Base-by-base conservation (phyloP, 805 yeast genomes). In the Trichomonascus vanleenenianus region DNA sequence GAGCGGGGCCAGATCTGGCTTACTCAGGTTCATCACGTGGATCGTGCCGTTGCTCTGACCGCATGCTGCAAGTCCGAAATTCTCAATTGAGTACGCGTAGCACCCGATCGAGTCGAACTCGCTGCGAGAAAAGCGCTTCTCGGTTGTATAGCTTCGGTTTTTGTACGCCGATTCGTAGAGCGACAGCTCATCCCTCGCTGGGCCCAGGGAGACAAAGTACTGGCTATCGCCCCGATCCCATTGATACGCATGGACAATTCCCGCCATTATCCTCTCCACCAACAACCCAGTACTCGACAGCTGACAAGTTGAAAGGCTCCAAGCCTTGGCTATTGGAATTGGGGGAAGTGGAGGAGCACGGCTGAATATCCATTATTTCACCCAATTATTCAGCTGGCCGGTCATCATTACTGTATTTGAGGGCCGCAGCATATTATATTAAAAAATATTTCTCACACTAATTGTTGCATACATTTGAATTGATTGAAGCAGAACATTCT, bases 151-250 rank as follows among this genome's bases (percentile, higher is more conserved):
- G 5, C 33, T n/a, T 10, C 43, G 15, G 30, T 18, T 27, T 11
- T 46, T 47, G 46, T 48, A 39, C 4, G 25, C 33, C 3, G 55
- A 50, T 30, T 68, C 67, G 50, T 73, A 66, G 9, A 85, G 69
- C 0, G 82, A 66, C 2, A 86, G 81, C 54, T 83, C 91, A 59
- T 88, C 96, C 2, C 94, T 81, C 25, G 85, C 72, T 1, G 95
- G 93, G 51, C 78, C 82, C 5, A 83, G 81, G 0, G 85, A 80
- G 10, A 85, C 62, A 55, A 77, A 81, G 42, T 72, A 73, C 56
- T 81, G 85, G 38, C 71, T 73, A 38, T 63, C 63, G 5, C 73
- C 78, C n/a, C 56, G 53, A 47, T 77, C 79, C 88, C 88, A 81
- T 38, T 72, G 72, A 42, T 62, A 57, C 7, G 84, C 81, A 46